Evolutionary conservation across 768 basidiomycete species (phyloP).

Genomic region (Fomitopsis pulvina): DNA sequence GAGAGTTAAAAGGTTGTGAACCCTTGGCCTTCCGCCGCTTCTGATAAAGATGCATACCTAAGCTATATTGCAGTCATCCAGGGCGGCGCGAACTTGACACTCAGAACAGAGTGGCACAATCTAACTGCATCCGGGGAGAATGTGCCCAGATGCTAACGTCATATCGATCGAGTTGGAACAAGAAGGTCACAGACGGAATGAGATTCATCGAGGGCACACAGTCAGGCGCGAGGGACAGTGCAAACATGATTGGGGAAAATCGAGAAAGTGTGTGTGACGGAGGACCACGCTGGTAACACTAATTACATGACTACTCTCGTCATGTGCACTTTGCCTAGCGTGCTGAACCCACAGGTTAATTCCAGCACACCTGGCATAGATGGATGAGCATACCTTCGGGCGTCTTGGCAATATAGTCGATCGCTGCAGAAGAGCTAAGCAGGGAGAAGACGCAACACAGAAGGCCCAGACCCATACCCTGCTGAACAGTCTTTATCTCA

Average conservation of each 20-base stretch:
- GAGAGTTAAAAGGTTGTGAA: no score
- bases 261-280: not conserved
- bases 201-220: not conserved
- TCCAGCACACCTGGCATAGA: not conserved
- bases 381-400: conserved; percentile 22
- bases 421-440: conserved; percentile 44
- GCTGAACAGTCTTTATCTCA: conserved; percentile 83
- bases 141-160: not conserved
- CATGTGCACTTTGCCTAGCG: conserved; percentile 11
- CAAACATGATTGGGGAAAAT: no score
- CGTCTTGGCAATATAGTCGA: conserved; percentile 92
- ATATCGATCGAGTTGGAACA: conserved; percentile 2
- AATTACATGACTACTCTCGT: conserved; percentile 9
- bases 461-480: conserved; percentile 50
- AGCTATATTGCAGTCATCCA: not conserved
- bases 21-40: not conserved
- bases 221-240: no score
- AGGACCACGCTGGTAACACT: not conserved
- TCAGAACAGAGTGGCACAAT: not conserved
- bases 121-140: conserved; percentile 4
- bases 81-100: not conserved
- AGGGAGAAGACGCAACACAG: conserved; percentile 5
- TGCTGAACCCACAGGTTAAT: conserved; percentile 7
- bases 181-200: not conserved
- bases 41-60: not conserved